Evolutionary conservation across 192 early-diverging fungal genomes (phyloP).

Genomic region (Podila verticillata): DNA sequence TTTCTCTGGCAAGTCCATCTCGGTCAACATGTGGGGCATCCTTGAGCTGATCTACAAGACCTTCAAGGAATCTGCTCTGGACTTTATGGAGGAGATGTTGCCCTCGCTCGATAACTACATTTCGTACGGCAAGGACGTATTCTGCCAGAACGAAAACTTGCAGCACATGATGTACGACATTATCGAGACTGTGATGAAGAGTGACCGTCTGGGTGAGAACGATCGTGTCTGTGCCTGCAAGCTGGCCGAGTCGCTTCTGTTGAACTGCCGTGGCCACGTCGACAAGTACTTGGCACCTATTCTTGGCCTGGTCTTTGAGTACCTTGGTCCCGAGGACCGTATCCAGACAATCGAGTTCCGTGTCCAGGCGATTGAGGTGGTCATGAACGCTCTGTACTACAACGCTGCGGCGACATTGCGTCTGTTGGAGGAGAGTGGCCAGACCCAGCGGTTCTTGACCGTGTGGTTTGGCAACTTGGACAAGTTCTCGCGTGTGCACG

Average conservation of each 20-base stretch:
- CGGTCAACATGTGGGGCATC: constrained; percentile 85
- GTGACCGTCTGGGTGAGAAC: constrained; percentile 75
- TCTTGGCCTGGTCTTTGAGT: constrained; percentile 72
- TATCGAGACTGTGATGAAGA: constrained; percentile 84
- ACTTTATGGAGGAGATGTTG: constrained; percentile 92
- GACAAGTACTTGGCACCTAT: constrained; percentile 82
- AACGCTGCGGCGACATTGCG: constrained; percentile 80
- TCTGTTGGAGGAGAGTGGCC: constrained; percentile 80
- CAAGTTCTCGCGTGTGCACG: constrained; percentile 89
- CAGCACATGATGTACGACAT: constrained; percentile 86
- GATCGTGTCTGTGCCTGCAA: constrained; percentile 88
- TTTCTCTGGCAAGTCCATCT: constrained; percentile 84
- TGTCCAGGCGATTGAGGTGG: constrained; percentile 81
- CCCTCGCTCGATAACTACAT: constrained; percentile 94
- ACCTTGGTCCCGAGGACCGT: constrained; percentile 66
- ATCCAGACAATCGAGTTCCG: constrained; percentile 75
- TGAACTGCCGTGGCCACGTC: constrained; percentile 84
- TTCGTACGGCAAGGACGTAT: constrained; percentile 83
- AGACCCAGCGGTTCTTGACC: constrained; percentile 84
- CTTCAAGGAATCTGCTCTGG: constrained; percentile 84
- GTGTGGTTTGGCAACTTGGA: constrained; percentile 77
- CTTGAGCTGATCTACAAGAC: constrained; percentile 80
- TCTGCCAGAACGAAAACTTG: constrained; percentile 71
- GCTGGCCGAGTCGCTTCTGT: constrained; percentile 85
- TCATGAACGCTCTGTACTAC: constrained; percentile 90